Evolutionary conservation across 2,329 filamentous ascomycete species (phyloP).

Genomic region (Byssochlamys sp.): DNA sequence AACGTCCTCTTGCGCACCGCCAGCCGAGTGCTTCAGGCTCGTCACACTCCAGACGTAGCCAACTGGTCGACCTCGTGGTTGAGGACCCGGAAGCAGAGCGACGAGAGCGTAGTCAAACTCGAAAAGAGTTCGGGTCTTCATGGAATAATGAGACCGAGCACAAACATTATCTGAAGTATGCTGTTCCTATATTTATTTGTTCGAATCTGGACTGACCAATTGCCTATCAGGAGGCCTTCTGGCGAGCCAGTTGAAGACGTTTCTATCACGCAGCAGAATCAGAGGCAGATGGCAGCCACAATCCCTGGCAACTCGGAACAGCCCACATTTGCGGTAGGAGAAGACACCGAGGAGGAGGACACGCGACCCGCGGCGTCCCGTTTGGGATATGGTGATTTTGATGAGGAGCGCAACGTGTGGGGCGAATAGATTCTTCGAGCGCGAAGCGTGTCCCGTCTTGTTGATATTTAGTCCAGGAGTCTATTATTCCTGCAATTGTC

Average conservation of each 20-base stretch:
- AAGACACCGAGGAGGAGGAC: slow-evolving; percentile 13
- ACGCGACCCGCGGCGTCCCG: slow-evolving; percentile 8
- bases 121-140: slow-evolving; percentile 52
- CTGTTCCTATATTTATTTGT: slow-evolving; percentile 10
- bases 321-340: background rate
- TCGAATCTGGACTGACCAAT: slow-evolving; percentile 14
- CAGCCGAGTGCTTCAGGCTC: slow-evolving; percentile 35
- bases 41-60: slow-evolving; percentile 49
- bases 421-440: slow-evolving; percentile 6
- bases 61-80: slow-evolving; percentile 58
- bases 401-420: slow-evolving; percentile 24
- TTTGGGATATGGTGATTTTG: slow-evolving; percentile 22
- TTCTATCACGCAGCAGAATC: slow-evolving; percentile 4
- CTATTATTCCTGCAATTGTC: background rate
- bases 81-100: slow-evolving; percentile 56
- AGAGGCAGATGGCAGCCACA: slow-evolving; percentile 3
- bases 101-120: slow-evolving; percentile 50
- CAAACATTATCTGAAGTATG: slow-evolving; percentile 8
- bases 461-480: background rate
- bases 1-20: slow-evolving; percentile 18
- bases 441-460: background rate
- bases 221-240: slow-evolving; percentile 19
- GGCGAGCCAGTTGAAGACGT: slow-evolving; percentile 21
- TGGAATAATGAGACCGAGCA: slow-evolving; percentile 48
- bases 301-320: slow-evolving; percentile 1